Base-by-base conservation (phyloP, 352 stramenopile genomes). In the Globisporangium okanoganense region DNA sequence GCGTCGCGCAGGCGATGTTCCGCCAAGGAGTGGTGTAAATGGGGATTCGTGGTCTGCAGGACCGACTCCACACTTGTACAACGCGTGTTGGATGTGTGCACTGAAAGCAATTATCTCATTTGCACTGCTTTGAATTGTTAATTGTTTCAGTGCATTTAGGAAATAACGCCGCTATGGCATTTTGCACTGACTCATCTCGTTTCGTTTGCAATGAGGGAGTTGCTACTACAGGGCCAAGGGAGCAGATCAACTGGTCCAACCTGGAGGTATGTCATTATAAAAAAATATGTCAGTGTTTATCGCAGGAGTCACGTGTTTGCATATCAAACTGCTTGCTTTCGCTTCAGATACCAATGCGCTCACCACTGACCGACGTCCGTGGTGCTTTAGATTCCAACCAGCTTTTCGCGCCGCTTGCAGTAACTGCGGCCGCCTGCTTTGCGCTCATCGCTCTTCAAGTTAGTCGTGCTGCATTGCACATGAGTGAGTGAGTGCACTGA, bases 1-100 rank as follows among this genome's bases (percentile, higher is more conserved):
- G 92, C 50, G 95, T 99, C 41, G 97, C 96, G 9, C 91, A 98
- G 67, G 92, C 92, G 65, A 99, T 99, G 96, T 92, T 98, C 70
- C 77, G 83, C 64, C 97, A 99, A 80, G 97, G 97, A 51, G 94
- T 94, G 20, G 95, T 99, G 52, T 99, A 97, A 85, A 33, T 10
- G 16, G n/a, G 25, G 41, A 16, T 16, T 59, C 8, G 27, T n/a
- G 51, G 38, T 60, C 22, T 59, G 53, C 38, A 48, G 25, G 53
- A 36, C n/a, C 31, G 24, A 50, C 13, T 47, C 18, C 9, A 27
- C n/a, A 38, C 40, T 36, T 58, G 40, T 14, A n/a, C 31, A 22
- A 55, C 43, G 5, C 7, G 14, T 58, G 53, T 50, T 27, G 36
- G 38, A 38, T 18, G 22, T 22, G 35, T 48, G 22, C 35, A 41